phyloP scores from a whole-genome alignment of 2,329 filamentous ascomycete genomes.

The Stachybotrys chlorohalonatus region DNA sequence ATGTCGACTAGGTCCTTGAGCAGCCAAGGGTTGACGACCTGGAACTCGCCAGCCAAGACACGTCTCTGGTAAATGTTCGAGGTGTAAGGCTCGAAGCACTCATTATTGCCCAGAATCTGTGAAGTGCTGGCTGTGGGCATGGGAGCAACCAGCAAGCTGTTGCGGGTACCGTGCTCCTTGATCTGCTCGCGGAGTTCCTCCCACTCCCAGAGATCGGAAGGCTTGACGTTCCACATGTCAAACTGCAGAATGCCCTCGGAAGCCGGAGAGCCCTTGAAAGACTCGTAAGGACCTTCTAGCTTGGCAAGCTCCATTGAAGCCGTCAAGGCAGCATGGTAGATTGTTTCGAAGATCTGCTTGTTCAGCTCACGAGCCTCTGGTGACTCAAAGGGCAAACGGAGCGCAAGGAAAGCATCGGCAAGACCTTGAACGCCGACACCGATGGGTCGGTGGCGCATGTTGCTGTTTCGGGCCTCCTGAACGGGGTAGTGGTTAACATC shows the following conservation, averaged over 20 bases:
- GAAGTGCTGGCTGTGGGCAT: slow-evolving; percentile 98
- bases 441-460: slow-evolving; percentile 93
- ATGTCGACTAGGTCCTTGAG: slow-evolving; percentile 97
- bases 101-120: slow-evolving; percentile 97
- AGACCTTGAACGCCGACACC: slow-evolving; percentile 96
- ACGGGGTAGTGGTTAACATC: slow-evolving; percentile 99
- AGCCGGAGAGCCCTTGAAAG: slow-evolving; percentile 87
- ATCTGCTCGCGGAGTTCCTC: slow-evolving; percentile 79
- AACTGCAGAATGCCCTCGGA: slow-evolving; percentile 96
- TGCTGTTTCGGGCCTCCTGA: slow-evolving; percentile 84
- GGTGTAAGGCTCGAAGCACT: slow-evolving; percentile 99
- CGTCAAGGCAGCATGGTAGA: slow-evolving; percentile 92
- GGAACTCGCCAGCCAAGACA: slow-evolving; percentile 96
- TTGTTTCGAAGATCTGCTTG: slow-evolving; percentile 98
- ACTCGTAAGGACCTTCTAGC: slow-evolving; percentile 74
- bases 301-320: slow-evolving; percentile 82
- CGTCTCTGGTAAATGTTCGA: slow-evolving; percentile 99
- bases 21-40: slow-evolving; percentile 98
- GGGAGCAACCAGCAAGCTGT: slow-evolving; percentile 88
- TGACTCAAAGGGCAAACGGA: slow-evolving; percentile 95
- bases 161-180: slow-evolving; percentile 85
- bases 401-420: slow-evolving; percentile 93
- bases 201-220: slow-evolving; percentile 96
- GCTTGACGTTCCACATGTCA: slow-evolving; percentile 96
- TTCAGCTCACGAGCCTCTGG: slow-evolving; percentile 89